Conservation (phyloP, 129 eudicot genomes). For the Logfia minima region DNA sequence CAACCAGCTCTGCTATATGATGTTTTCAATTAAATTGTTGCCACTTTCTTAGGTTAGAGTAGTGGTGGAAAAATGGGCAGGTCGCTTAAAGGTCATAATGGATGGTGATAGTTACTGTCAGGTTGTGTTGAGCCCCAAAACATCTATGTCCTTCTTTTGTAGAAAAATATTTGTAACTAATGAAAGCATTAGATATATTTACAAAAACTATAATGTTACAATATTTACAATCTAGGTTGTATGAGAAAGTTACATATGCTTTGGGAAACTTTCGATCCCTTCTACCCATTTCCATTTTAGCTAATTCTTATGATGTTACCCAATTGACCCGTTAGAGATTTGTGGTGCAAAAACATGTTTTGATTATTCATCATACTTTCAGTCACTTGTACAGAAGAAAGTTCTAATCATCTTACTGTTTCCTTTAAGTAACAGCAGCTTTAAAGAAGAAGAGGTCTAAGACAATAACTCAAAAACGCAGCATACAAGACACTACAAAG, state of each 20-base stretch:
- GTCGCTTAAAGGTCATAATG: too few species aligned
- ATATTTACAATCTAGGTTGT: background rate
- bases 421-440: constrained; percentile 36
- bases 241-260: background rate
- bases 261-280: background rate
- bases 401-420: background rate
- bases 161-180: too few species aligned
- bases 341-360: background rate
- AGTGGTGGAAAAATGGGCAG: background rate
- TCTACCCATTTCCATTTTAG: background rate
- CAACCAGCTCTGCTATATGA: background rate
- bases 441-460: constrained; percentile 45
- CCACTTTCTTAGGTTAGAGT: background rate
- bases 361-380: background rate
- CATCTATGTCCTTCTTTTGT: too few species aligned
- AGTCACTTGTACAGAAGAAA: background rate
- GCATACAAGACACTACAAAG: constrained; percentile 33
- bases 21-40: background rate
- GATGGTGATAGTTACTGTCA: too few species aligned
- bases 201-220: too few species aligned
- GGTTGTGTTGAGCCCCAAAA: too few species aligned
- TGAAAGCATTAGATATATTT: too few species aligned
- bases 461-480: constrained; percentile 37
- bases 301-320: background rate
- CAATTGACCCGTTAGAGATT: background rate